Evolutionary conservation across 1,139 yeast species (phyloP).

Genomic region (Kodamaea sp.): DNA sequence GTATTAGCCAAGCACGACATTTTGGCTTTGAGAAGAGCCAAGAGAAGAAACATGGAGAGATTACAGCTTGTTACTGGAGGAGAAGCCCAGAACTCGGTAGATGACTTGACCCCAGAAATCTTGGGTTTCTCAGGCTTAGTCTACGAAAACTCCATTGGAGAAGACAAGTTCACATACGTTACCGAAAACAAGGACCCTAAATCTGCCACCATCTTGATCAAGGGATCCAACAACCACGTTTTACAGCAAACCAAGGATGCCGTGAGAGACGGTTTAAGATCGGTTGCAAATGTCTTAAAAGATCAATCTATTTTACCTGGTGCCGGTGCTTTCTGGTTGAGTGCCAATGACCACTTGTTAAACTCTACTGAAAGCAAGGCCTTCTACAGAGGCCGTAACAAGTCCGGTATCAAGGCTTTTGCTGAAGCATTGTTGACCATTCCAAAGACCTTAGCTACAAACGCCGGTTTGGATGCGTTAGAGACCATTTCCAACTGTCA

Average conservation of each 20-base stretch:
- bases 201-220: slow-evolving; percentile 86
- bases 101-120: slow-evolving; percentile 81
- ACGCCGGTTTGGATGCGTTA: slow-evolving; percentile 91
- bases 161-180: slow-evolving; percentile 94
- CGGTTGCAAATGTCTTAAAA: slow-evolving; percentile 87
- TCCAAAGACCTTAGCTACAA: slow-evolving; percentile 90
- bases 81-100: slow-evolving; percentile 96
- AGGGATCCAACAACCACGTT: slow-evolving; percentile 89
- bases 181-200: slow-evolving; percentile 92
- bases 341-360: slow-evolving; percentile 70
- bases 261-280: slow-evolving; percentile 92
- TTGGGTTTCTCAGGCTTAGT: slow-evolving; percentile 91
- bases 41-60: slow-evolving; percentile 98
- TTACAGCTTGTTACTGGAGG: slow-evolving; percentile 96
- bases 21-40: slow-evolving; percentile 94
- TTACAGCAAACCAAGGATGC: slow-evolving; percentile 95
- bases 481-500: slow-evolving; percentile 89
- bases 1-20: slow-evolving; percentile 91
- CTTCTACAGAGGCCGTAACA: slow-evolving; percentile 82
- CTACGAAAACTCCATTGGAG: slow-evolving; percentile 91
- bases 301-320: slow-evolving; percentile 92
- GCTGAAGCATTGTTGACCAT: slow-evolving; percentile 87
- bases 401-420: slow-evolving; percentile 90
- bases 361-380: slow-evolving; percentile 49
- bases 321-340: slow-evolving; percentile 92